A percentile compares a stretch with the other conserved stretches of the same genome.
Evolutionary conservation across 768 basidiomycete genomes (phyloP).

Genomic region (Kwoniella newhampshirensis): DNA sequence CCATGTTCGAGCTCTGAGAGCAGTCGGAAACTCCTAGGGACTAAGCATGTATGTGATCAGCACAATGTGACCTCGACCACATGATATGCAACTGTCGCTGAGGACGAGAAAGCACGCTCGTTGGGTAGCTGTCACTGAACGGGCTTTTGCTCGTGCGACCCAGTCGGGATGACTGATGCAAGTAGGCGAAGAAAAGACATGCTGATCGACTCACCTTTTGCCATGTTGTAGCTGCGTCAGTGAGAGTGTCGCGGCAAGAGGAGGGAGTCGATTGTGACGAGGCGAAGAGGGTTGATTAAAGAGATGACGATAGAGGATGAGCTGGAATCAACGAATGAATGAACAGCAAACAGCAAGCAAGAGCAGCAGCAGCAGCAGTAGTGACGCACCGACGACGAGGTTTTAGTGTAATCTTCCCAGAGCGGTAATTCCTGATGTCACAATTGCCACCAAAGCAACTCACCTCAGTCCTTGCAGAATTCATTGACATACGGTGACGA

Average conservation of each 20-base stretch:
- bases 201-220: constrained; percentile 39
- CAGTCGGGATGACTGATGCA: constrained; percentile 35
- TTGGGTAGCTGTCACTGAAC: too few relatives aligned
- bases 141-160: too few relatives aligned
- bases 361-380: too few relatives aligned
- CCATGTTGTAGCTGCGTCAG: constrained; percentile 50
- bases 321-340: too few relatives aligned
- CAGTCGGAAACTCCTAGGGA: constrained; percentile 93
- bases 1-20: constrained; percentile 99
- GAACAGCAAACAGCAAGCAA: too few relatives aligned
- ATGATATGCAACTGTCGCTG: too few relatives aligned
- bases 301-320: too few relatives aligned
- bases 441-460: background rate
- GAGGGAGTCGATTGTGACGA: constrained; percentile 71
- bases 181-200: background rate
- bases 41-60: constrained; percentile 56
- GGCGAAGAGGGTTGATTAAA: constrained; percentile 48
- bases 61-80: background rate
- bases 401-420: too few relatives aligned
- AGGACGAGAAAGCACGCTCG: too few relatives aligned
- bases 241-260: constrained; percentile 66
- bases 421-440: background rate
- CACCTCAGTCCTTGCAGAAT: background rate
- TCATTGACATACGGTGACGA: background rate
- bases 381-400: too few relatives aligned